phyloP scores from a whole-genome alignment of 208 protist genomes.

The Leishmania braziliensis region DNA sequence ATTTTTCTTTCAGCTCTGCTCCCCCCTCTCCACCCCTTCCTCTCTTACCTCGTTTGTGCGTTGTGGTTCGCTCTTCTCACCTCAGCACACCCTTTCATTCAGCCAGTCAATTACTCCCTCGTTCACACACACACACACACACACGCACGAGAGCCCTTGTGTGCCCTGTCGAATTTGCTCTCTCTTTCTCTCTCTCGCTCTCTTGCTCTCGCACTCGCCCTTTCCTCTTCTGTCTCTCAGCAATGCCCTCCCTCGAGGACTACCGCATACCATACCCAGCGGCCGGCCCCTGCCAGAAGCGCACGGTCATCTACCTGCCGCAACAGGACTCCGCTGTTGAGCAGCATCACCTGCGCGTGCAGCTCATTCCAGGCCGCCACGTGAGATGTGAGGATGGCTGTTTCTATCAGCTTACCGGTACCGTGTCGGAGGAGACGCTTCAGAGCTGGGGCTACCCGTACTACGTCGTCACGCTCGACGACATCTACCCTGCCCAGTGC shows the following conservation, averaged over 20 bases:
- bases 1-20: background rate
- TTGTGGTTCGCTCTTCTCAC: background rate
- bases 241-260: constrained; percentile 54
- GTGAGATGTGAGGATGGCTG: constrained; percentile 55
- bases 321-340: constrained; percentile 31
- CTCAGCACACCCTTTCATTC: background rate
- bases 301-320: constrained; percentile 78
- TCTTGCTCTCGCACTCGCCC: background rate
- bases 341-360: constrained; percentile 50
- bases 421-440: constrained; percentile 42
- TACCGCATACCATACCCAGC: constrained; percentile 70
- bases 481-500: constrained; percentile 21
- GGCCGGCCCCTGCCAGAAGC: constrained; percentile 58
- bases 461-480: constrained; percentile 42
- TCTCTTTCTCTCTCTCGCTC: background rate
- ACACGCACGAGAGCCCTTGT: background rate
- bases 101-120: background rate
- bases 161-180: background rate
- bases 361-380: constrained; percentile 70
- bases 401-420: constrained; percentile 47
- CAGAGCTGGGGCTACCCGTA: constrained; percentile 66
- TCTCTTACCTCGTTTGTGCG: background rate
- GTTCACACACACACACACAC: background rate
- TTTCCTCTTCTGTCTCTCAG: constrained; percentile 8
- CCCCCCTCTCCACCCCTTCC: background rate